Percentiles rank a stretch among this genome's conserved stretches.
Conservation (phyloP, 2,329 filamentous ascomycete species). For the Botrytis fabae region DNA sequence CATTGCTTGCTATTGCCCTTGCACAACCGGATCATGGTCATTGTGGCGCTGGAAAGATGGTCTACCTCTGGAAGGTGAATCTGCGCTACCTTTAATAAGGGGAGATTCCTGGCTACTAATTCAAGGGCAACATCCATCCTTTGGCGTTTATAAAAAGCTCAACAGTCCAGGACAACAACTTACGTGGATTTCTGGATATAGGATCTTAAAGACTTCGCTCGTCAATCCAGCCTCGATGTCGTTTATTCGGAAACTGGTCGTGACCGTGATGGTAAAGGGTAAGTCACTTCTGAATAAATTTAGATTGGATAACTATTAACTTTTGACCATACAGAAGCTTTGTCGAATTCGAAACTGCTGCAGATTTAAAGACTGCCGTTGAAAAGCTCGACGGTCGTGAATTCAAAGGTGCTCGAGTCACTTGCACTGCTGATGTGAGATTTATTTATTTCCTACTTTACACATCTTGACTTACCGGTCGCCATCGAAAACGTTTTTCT, state of each 20-base stretch:
- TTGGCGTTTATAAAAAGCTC: conserved; percentile 37
- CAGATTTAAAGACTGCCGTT: conserved; percentile 85
- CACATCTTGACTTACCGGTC: conserved; percentile 32
- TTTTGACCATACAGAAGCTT: conserved; percentile 60
- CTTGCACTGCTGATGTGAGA: conserved; percentile 83
- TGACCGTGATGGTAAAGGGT: conserved; percentile 91
- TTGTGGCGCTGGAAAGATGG: conserved; percentile 34
- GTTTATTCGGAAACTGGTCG: conserved; percentile 96
- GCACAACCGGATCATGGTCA: conserved; percentile 36
- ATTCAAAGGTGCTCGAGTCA: conserved; percentile 87
- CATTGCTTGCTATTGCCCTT: conserved; percentile 34
- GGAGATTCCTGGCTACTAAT: conserved; percentile 36
- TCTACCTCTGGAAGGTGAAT: conserved; percentile 37
- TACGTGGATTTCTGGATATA: conserved; percentile 79
- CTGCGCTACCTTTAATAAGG: conserved; percentile 32
- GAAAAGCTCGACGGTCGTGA: conserved; percentile 92
- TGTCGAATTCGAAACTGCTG: conserved; percentile 94
- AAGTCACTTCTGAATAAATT: conserved; percentile 44
- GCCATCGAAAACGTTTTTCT: neutral
- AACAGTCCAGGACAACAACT: conserved; percentile 56
- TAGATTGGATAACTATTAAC: conserved; percentile 16
- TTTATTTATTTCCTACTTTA: conserved; percentile 16
- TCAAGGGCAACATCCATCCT: conserved; percentile 37
- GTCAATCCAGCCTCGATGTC: conserved; percentile 93
- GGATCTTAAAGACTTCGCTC: conserved; percentile 99